phyloP scores from a whole-genome alignment of 306 rosid genomes.

The Gillenia trifoliata region DNA sequence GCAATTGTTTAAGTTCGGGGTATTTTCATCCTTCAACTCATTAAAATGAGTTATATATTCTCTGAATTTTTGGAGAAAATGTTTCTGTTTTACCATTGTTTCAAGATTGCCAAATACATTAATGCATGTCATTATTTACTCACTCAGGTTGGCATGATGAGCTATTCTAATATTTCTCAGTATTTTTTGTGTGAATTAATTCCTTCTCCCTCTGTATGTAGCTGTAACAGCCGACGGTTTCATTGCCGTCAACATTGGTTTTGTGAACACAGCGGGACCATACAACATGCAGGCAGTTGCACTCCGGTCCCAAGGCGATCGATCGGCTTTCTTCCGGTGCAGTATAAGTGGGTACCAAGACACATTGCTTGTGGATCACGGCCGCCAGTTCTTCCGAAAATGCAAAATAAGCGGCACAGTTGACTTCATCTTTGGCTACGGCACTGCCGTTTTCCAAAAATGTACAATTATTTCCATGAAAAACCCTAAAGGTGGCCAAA shows the following conservation, averaged over 20 bases:
- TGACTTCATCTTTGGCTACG: background rate
- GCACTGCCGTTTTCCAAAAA: background rate
- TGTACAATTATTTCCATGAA: background rate
- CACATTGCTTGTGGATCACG: background rate
- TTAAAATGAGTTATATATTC: too few species aligned
- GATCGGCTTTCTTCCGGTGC: background rate
- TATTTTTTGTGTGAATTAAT: too few species aligned
- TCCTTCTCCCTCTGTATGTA: too few species aligned
- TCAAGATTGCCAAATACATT: too few species aligned
- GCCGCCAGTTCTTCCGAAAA: background rate
- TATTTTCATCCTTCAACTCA: too few species aligned
- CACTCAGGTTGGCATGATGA: too few species aligned
- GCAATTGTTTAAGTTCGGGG: too few species aligned
- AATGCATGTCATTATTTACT: too few species aligned
- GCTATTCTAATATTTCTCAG: too few species aligned
- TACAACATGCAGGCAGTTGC: background rate
- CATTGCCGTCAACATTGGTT: background rate
- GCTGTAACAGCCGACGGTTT: background rate
- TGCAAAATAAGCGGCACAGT: background rate
- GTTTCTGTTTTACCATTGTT: too few species aligned
- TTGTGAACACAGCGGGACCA: background rate
- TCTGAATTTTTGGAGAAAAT: too few species aligned
- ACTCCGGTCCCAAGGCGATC: background rate
- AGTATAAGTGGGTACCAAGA: background rate
- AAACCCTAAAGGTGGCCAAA: background rate